Percentiles rank a stretch among this genome's conserved stretches.
Conservation (phyloP, 1,284 basidiomycete genomes). For the Trametes versicolor region DNA sequence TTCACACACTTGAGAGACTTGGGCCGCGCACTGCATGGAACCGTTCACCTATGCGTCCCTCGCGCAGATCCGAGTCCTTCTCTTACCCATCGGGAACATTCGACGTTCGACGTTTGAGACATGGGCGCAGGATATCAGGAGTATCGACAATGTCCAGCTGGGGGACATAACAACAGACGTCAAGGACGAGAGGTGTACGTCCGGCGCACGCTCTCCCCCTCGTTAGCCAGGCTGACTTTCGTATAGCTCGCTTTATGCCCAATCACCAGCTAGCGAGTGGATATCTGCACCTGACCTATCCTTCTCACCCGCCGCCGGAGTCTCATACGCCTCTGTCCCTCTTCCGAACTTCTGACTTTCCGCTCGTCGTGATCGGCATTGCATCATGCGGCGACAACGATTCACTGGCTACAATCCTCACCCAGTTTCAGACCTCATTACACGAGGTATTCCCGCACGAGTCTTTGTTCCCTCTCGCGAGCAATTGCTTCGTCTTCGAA, state of each 20-base stretch:
- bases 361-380: conserved; percentile 83
- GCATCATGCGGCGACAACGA: conserved; percentile 69
- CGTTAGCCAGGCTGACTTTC: conserved; percentile 1
- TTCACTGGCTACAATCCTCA: conserved; percentile 66
- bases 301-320: conserved; percentile 72
- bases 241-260: conserved; percentile 82
- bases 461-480: conserved; percentile 79
- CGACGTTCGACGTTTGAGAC: conserved; percentile 68
- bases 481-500: conserved; percentile 82
- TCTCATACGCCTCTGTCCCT: conserved; percentile 68
- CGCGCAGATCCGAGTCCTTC: conserved; percentile 79
- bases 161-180: conserved; percentile 83
- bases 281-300: conserved; percentile 76
- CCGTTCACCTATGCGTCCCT: conserved; percentile 78
- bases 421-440: conserved; percentile 71
- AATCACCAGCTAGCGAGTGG: conserved; percentile 75
- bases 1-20: conserved; percentile 3
- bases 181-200: conserved; percentile 79
- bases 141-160: conserved; percentile 75
- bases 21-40: conserved; percentile 59
- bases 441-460: conserved; percentile 70
- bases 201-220: conserved; percentile 15
- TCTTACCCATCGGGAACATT: conserved; percentile 82
- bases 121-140: conserved; percentile 75
- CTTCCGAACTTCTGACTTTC: conserved; percentile 81